Evolutionary conservation across 805 yeast species (phyloP), one percentile per base, ranked within the genome.

Genomic region (Candida oleophila): DNA sequence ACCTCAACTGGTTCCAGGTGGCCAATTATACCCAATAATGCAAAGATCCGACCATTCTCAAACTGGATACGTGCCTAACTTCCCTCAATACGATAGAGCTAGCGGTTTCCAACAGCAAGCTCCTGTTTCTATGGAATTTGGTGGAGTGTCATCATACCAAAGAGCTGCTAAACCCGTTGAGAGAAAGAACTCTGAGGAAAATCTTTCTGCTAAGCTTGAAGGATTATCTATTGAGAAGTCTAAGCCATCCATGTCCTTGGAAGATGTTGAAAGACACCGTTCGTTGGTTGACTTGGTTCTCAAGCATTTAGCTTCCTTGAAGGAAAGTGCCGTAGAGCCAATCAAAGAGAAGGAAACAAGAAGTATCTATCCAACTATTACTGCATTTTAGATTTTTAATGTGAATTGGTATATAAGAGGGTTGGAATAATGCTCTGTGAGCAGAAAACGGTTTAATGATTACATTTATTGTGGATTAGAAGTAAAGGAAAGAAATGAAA

Each of bases 301-400:
- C 42, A 54, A 56, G 33, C 64, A 60, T 52, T 64, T 72, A 50
- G 55, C 57, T 18, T 46, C 56, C 16, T 47, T 55, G 35, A 54
- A 48, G 42, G 52, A 52, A 33, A 46, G 46, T 19, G 54, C 50
- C 45, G 41, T 39, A 33, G 20, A 3, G 12, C 39, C 21, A 4
- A 12, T 21, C 34, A 33, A 12, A 41, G 14, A 3, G 32, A 21
- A 22, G 45, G 33, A 16, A 9, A 37, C 14, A 42, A 28, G 28
- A 57, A 60, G 35, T 11, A 60, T 71, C 47, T 72, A 72, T 50
- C 77, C 77, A 32, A 60, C 66, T 28, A 70, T 72, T 41, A 59
- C 73, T 41, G 74, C 74, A 20, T 71, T 71, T 50, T 71, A 60
- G 22, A 12, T 7, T 25, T 35, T 20, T 38, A 22, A n/a, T n/a